These are phyloP conservation scores for Kwoniella shivajii DNA, from an alignment of 1,284 basidiomycete genomes.

Conservation along the genomic window DNA sequence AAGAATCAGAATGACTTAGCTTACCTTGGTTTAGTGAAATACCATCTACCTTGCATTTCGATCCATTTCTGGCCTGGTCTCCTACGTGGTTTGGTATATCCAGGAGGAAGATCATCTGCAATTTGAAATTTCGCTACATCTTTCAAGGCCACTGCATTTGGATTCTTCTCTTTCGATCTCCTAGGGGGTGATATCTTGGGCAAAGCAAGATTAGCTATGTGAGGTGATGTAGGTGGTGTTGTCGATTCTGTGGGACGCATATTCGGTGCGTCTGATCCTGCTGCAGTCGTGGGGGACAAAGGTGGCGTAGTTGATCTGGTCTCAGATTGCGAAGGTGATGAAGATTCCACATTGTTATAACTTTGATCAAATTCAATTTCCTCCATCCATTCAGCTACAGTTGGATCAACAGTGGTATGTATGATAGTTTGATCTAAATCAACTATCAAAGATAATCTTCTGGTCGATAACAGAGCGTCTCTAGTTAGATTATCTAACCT, in stretches of 20 bases:
- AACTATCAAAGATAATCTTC: conserved; percentile 90
- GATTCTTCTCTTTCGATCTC: conserved; percentile 39
- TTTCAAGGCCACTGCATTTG: conserved; percentile 60
- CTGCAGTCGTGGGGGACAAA: conserved; percentile 62
- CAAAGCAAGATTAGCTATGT: background rate
- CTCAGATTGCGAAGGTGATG: conserved; percentile 14
- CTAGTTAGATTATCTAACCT: conserved; percentile 82
- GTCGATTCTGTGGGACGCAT: conserved; percentile 8
- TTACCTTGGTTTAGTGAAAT: conserved; percentile 94
- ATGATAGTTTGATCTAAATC: conserved; percentile 99
- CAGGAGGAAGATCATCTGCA: conserved; percentile 62
- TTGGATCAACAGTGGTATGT: conserved; percentile 97
- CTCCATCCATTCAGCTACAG: conserved; percentile 93
- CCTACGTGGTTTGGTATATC: conserved; percentile 17
- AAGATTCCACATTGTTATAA: conserved; percentile 16
- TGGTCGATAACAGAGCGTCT: conserved; percentile 69
- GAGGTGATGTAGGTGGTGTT: conserved; percentile 26
- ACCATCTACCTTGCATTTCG: conserved; percentile 69
- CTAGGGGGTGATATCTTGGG: conserved; percentile 20
- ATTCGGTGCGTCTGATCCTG: conserved; percentile 57
- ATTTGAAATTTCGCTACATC: conserved; percentile 84
- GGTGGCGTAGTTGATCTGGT: conserved; percentile 7
- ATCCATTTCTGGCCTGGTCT: conserved; percentile 51
- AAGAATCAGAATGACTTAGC: conserved; percentile 46
- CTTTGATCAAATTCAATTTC: conserved; percentile 68